Percentiles rank a stretch among this genome's conserved stretches.
These are phyloP conservation scores for Talaromyces sp. DNA, from an alignment of 2,329 filamentous ascomycete species.

Conservation along the genomic window DNA sequence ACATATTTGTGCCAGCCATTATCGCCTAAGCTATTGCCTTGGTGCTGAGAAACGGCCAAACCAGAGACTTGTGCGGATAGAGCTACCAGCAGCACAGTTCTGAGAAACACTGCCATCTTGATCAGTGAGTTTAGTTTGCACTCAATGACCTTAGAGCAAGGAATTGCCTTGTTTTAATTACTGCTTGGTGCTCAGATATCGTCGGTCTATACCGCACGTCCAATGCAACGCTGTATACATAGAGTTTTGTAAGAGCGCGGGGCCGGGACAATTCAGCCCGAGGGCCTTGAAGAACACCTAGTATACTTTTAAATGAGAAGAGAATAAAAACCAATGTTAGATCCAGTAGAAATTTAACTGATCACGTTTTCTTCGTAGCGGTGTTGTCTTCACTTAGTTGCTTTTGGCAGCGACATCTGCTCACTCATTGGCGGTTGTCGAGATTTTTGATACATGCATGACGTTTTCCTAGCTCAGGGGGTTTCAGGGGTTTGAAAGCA, in stretches of 20 bases:
- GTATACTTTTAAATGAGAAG: too few relatives aligned
- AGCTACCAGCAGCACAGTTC: neutral
- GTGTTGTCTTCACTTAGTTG: too few relatives aligned
- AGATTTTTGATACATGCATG: too few relatives aligned
- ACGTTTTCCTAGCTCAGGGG: too few relatives aligned
- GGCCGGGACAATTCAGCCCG: constrained; percentile 10
- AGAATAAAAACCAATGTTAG: too few relatives aligned
- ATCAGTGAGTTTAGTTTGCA: too few relatives aligned
- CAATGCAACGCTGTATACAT: constrained; percentile 9
- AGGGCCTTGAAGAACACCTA: neutral
- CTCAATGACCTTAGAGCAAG: neutral
- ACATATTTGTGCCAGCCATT: constrained; percentile 12
- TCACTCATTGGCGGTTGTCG: too few relatives aligned
- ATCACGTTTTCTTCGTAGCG: too few relatives aligned
- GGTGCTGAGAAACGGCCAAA: neutral
- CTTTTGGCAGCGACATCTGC: too few relatives aligned
- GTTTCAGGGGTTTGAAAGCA: too few relatives aligned
- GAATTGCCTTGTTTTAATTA: neutral
- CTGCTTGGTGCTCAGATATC: neutral
- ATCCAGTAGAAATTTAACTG: too few relatives aligned
- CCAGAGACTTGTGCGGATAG: constrained; percentile 1
- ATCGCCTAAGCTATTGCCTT: neutral
- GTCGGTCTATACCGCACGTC: constrained; percentile 3
- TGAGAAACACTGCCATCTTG: neutral
- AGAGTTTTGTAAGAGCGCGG: constrained; percentile 2